phyloP scores from a whole-genome alignment of 495 filamentous ascomycete species.

The Eremomyces bilateralis region DNA sequence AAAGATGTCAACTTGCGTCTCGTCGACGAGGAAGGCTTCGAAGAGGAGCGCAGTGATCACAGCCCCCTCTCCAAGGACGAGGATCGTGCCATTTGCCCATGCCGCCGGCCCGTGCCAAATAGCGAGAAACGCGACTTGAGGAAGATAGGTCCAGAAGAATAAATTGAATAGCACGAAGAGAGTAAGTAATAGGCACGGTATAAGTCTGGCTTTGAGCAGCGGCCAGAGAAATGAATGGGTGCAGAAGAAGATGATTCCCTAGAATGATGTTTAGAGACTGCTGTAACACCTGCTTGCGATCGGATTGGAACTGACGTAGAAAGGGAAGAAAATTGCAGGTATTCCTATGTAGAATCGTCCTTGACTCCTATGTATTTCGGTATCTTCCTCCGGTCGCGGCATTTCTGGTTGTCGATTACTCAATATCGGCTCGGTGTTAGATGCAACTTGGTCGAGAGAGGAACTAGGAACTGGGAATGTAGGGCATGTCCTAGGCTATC shows the following conservation, averaged over 20 bases:
- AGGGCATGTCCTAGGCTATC: too few species aligned
- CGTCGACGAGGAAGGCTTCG: constrained; percentile 46
- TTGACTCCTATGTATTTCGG: too few species aligned
- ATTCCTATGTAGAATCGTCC: too few species aligned
- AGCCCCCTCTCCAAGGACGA: constrained; percentile 44
- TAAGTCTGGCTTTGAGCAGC: constrained; percentile 32
- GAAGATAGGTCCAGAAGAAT: constrained; percentile 32
- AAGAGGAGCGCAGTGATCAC: constrained; percentile 38
- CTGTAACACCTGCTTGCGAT: too few species aligned
- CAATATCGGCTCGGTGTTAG: too few species aligned
- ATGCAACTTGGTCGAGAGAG: too few species aligned
- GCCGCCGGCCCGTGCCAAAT: constrained; percentile 36
- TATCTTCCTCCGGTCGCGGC: too few species aligned
- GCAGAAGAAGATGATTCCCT: constrained; percentile 40
- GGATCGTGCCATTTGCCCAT: constrained; percentile 39
- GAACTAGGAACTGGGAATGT: too few species aligned
- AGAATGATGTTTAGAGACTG: too few species aligned
- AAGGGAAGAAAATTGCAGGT: too few species aligned
- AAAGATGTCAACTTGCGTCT: constrained; percentile 46
- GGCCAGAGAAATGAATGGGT: constrained; percentile 41
- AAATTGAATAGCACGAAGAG: constrained; percentile 36
- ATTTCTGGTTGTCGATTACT: too few species aligned
- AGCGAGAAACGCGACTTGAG: constrained; percentile 36
- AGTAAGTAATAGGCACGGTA: constrained; percentile 36
- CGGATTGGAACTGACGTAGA: too few species aligned